Evolutionary conservation across 129 eudicot species (phyloP).

Genomic region (Centaurea solstitialis): DNA sequence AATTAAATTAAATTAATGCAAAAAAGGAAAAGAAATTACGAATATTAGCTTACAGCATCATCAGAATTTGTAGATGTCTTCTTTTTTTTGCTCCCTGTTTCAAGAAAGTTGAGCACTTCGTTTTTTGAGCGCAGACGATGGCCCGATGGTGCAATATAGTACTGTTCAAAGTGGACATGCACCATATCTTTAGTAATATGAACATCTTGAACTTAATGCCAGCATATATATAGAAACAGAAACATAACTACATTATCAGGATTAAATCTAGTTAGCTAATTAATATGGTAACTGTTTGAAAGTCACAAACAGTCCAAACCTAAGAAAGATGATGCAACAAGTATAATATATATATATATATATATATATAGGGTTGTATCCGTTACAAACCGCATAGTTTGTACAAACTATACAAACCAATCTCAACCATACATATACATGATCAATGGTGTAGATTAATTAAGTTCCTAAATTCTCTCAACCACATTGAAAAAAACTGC

Average conservation of each 20-base stretch:
- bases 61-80: slow-evolving; percentile 40
- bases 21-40: not conserved
- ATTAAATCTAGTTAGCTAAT: not conserved
- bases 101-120: slow-evolving; percentile 52
- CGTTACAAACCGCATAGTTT: no score
- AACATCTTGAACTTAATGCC: not conserved
- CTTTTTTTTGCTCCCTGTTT: slow-evolving; percentile 51
- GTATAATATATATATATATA: no score
- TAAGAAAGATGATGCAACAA: not conserved
- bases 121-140: slow-evolving; percentile 50
- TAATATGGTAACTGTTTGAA: not conserved
- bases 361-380: no score
- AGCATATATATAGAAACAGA: not conserved
- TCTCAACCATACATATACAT: no score
- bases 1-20: not conserved
- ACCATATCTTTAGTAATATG: not conserved
- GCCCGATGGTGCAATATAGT: slow-evolving; percentile 47
- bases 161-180: slow-evolving; percentile 39
- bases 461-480: no score
- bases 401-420: no score
- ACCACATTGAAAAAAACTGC: no score
- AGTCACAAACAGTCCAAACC: not conserved
- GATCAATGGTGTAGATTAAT: no score
- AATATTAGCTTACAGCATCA: slow-evolving; percentile 37
- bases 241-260: not conserved